Evolutionary conservation across 2,329 filamentous ascomycete genomes (phyloP), one percentile per base, ranked within the genome.

Genomic region (Xylariomycetidae sp.): DNA sequence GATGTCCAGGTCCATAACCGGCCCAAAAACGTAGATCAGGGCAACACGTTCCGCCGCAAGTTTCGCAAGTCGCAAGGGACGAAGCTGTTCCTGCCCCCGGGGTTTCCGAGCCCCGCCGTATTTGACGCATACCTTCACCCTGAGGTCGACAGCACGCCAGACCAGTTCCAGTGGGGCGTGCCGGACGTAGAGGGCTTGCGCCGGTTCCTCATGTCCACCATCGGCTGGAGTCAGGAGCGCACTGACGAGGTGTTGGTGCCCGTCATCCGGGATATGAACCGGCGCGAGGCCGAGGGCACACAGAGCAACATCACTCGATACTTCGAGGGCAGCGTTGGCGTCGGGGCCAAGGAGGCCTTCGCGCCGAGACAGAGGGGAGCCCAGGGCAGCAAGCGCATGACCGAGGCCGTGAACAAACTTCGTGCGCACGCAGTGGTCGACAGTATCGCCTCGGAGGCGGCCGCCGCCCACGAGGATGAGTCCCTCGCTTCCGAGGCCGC

Each of bases 231-330:
- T 34, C 82, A 85, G 57, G 90, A 97, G 59, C 73, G 88, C 6
- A 97, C 90, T 0, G 92, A 98, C 52, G 92, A 98, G 59, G 85
- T 98, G 3, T 74, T 98, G 2, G 87, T 98, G 2, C 92, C 92
- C 0, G 94, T 98, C 2, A 92, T 98, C 43, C 75, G 82, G 36
- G 92, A 98, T 53, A 94, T 98, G 85, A 97, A 97, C 56, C 77
- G 79, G 4, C 74, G 92, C 25, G 85, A 87, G 45, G 72, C 79
- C 17, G 92, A 97, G 63, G 92, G 92, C 6, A 97, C 90, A 13
- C 92, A 98, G 67, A 82, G 80, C 38, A 98, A 98, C 49, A 95
- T 98, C 45, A 98, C 92, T n/a, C 72, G 81, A 16, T 98, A 82
- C 59, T 96, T 97, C 57, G 77, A 79, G 10, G 90, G 90, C 0